Conservation (phyloP, 148 eudicot genomes). For the Simmondsia chinensis region DNA sequence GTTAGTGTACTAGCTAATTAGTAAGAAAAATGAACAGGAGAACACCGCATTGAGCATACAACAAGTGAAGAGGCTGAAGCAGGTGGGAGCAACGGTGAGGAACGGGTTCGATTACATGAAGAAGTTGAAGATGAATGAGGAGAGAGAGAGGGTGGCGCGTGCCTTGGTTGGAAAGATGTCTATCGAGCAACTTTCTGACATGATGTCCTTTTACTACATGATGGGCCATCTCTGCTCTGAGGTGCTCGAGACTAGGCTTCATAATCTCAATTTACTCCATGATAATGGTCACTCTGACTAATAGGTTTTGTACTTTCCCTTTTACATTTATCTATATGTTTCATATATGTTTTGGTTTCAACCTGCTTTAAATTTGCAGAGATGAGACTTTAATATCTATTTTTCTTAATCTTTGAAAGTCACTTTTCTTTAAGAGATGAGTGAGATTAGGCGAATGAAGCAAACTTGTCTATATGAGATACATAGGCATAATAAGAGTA, state of each 20-base stretch:
- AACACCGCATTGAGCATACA: conserved; percentile 30
- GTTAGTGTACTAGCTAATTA: not conserved
- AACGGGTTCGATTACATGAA: conserved; percentile 18
- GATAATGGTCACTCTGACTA: conserved; percentile 7
- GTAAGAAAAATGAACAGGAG: conserved; percentile 11
- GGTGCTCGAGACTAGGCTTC: conserved; percentile 31
- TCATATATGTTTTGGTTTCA: too few species aligned
- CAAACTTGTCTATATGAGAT: too few species aligned
- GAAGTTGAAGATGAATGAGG: conserved; percentile 31
- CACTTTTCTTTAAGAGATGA: too few species aligned
- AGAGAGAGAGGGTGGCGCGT: conserved; percentile 27
- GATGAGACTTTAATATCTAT: too few species aligned
- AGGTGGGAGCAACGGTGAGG: conserved; percentile 43
- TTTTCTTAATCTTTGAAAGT: too few species aligned
- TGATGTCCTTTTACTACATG: conserved; percentile 34
- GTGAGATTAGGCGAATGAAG: too few species aligned
- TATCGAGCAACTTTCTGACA: conserved; percentile 29
- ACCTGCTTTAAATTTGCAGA: too few species aligned
- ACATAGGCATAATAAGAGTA: too few species aligned
- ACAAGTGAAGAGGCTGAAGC: conserved; percentile 37
- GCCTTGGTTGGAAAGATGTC: conserved; percentile 31
- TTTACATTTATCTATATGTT: too few species aligned
- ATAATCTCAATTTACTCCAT: conserved; percentile 9
- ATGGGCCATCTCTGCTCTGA: conserved; percentile 38
- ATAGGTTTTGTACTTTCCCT: too few species aligned